Evolutionary conservation across 257 asterid species (phyloP), one percentile per base, ranked within the genome.

Genomic region (Nicotiana obtusifolia): DNA sequence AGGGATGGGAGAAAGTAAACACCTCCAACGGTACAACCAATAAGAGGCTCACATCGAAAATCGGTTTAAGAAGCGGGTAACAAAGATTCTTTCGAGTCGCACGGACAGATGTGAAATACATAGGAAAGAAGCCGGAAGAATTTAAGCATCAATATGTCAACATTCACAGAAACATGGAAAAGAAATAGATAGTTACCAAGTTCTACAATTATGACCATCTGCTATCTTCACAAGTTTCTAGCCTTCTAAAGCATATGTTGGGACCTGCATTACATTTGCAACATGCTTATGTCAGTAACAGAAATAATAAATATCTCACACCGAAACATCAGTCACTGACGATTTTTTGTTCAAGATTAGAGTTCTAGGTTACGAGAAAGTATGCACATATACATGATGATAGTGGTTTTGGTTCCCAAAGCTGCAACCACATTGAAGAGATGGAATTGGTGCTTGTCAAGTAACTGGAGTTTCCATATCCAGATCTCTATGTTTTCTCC

Each of bases 231-330:
- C 69, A 37, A 59, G 30, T 31, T 68, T 71, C 78, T 26, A 94
- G 89, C 97, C 95, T 85, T 91, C 97, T 81, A 92, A 83, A 56
- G 97, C 94, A 87, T 88, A 90, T 71, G 95, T 84, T 17, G 91
- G 95, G 64, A 89, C 92, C 97, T 94, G 86, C 85, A 88, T 80
- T 71, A 75, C 76, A 83, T 54, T 85, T 81, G 83, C 16, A 83
- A 82, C 26, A 80, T 20, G 33, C 13, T 5, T 22, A 41, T 56
- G 77, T 78, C 11, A 35, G 65, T 6, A 41, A 22, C 14, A 73
- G 78, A 77, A 78, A 60, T 66, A 22, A 13, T 22, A 30, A 49
- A 19, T 24, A 79, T 37, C 59, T 28, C 76, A 65, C 52, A 52
- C 47, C 66, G 30, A 41, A 37, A 47, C 28, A 79, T 15, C 80